Conservation (phyloP, 208 protist genomes). For the Leishmania tropica region DNA sequence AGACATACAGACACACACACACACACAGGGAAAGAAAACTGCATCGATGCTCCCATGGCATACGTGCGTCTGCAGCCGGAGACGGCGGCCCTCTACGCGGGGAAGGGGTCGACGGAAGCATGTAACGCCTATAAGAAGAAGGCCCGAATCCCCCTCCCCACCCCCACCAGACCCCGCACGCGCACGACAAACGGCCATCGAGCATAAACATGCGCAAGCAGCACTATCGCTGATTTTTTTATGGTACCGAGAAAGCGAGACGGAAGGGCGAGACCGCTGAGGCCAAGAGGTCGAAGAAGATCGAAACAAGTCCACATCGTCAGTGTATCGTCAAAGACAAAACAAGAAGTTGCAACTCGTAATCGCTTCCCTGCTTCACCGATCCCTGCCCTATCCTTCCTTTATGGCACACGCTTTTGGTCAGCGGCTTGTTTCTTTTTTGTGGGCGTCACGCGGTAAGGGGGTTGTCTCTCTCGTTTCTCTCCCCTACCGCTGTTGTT, state of each 20-base stretch:
- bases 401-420: not conserved
- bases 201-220: not conserved
- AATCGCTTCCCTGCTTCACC: not conserved
- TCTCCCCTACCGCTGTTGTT: not conserved
- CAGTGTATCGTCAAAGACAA: not conserved
- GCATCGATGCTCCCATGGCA: not conserved
- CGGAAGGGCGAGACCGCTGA: not conserved
- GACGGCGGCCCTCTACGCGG: not conserved
- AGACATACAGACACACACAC: not conserved
- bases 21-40: not conserved
- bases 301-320: not conserved
- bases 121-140: not conserved
- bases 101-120: not conserved
- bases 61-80: not conserved
- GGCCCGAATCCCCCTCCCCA: not conserved
- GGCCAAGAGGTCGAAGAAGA: not conserved
- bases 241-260: not conserved
- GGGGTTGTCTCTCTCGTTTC: not conserved
- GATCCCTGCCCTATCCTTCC: not conserved
- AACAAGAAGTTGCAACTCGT: not conserved
- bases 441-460: not conserved
- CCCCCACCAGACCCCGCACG: not conserved
- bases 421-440: not conserved
- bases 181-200: not conserved
- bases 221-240: not conserved